A percentile compares a stretch with the other conserved stretches of the same genome.
Evolutionary conservation across 352 stramenopile genomes (phyloP).

Genomic region (Phytophthora sp.): DNA sequence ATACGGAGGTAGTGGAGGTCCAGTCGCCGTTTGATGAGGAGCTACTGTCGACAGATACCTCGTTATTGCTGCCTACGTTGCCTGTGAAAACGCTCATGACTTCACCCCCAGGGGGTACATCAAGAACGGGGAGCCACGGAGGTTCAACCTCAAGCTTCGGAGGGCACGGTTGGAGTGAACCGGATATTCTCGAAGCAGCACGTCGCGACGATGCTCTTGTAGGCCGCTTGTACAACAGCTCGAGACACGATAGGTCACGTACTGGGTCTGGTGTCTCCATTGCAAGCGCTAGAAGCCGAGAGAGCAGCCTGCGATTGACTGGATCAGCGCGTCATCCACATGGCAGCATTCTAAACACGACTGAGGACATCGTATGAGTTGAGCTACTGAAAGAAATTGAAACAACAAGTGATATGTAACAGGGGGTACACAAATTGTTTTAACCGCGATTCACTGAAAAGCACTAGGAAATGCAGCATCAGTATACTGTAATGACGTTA

Average conservation of each 20-base stretch:
- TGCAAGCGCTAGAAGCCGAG: conserved; percentile 25
- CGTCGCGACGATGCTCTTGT: conserved; percentile 33
- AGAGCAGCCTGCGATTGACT: conserved; percentile 32
- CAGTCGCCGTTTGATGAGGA: conserved; percentile 38
- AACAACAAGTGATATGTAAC: conserved; percentile 20
- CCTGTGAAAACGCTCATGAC: conserved; percentile 33
- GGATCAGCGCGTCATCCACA: conserved; percentile 28
- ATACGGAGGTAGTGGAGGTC: conserved; percentile 41
- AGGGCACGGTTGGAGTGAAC: conserved; percentile 51
- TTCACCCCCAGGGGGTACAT: conserved; percentile 11
- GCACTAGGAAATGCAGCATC: conserved; percentile 29
- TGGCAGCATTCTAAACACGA: conserved; percentile 24
- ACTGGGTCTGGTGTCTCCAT: conserved; percentile 23
- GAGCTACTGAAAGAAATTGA: conserved; percentile 16
- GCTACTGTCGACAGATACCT: conserved; percentile 25
- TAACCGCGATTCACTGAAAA: conserved; percentile 30
- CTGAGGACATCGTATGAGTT: conserved; percentile 33
- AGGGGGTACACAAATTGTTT: conserved; percentile 32
- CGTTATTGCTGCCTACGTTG: conserved; percentile 30
- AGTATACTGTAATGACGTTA: conserved; percentile 21
- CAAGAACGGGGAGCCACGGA: conserved; percentile 28
- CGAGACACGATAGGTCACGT: conserved; percentile 22
- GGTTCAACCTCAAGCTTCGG: conserved; percentile 25
- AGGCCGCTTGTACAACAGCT: conserved; percentile 32
- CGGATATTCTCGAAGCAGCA: conserved; percentile 29